phyloP scores from a whole-genome alignment of 495 filamentous ascomycete genomes.

The Thozetella sp. region DNA sequence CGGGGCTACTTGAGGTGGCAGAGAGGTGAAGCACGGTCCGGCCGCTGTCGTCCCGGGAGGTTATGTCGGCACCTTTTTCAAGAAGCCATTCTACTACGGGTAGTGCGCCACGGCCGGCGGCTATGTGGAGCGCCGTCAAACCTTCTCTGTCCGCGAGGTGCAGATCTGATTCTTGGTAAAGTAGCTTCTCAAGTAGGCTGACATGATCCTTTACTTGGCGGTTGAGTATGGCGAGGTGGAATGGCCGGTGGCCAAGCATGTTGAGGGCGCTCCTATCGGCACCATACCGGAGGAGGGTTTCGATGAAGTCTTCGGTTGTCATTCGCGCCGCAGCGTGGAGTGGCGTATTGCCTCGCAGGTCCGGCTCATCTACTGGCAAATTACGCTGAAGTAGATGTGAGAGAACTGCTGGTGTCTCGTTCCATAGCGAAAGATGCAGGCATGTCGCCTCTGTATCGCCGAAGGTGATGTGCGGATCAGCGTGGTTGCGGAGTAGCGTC shows the following conservation, averaged over 20 bases:
- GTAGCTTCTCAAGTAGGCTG: not conserved
- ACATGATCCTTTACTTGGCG: not conserved
- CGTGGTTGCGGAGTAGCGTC: not conserved
- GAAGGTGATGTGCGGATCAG: conserved; percentile 1
- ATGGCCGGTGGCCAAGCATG: not conserved
- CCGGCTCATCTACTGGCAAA: not conserved
- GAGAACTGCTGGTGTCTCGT: conserved; percentile 4
- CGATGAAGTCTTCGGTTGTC: conserved; percentile 5
- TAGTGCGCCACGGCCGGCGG: not conserved
- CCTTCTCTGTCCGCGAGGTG: not conserved
- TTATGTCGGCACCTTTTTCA: not conserved
- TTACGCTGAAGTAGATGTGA: conserved; percentile 1
- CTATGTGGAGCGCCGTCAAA: conserved; percentile 1
- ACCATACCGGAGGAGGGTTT: conserved; percentile 3
- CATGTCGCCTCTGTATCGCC: not conserved
- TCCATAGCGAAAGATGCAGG: not conserved
- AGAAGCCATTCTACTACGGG: conserved; percentile 5
- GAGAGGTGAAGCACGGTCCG: conserved; percentile 5
- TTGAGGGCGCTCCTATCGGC: conserved; percentile 1
- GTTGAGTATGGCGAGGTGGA: conserved; percentile 1
- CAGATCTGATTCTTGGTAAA: conserved; percentile 3
- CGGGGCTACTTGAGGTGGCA: not conserved
- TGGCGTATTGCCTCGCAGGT: not conserved
- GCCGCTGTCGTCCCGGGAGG: not conserved
- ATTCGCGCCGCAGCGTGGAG: conserved; percentile 2